Evolutionary conservation across 345 rosid genomes (phyloP).

Genomic region (Abelmoschus esculentus): DNA sequence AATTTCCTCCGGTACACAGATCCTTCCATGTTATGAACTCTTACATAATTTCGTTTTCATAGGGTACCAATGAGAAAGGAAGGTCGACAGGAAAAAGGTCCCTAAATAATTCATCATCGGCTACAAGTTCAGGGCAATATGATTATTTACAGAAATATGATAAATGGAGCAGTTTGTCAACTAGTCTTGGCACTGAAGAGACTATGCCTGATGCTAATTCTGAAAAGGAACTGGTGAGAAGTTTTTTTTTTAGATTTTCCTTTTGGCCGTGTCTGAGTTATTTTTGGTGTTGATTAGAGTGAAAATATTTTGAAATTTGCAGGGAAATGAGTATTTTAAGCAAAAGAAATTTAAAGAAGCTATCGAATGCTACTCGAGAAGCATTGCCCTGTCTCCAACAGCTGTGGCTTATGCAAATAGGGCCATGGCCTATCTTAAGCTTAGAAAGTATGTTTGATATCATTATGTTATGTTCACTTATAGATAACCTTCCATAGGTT

Average conservation of each 20-base stretch:
- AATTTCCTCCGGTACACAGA: no score
- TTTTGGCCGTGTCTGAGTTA: not conserved
- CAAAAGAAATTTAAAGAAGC: conserved; percentile 79
- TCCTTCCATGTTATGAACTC: not conserved
- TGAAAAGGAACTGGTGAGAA: conserved; percentile 74
- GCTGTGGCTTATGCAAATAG: conserved; percentile 85
- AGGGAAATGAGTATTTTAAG: conserved; percentile 88
- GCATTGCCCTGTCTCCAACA: conserved; percentile 79
- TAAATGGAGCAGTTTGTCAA: conserved; percentile 32
- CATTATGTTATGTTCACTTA: not conserved
- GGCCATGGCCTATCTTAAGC: conserved; percentile 88
- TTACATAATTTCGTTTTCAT: conserved; percentile 16
- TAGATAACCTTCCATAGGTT: not conserved
- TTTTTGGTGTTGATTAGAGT: not conserved
- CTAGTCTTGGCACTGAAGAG: conserved; percentile 36
- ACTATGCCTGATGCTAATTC: conserved; percentile 52
- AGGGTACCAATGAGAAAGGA: conserved; percentile 24
- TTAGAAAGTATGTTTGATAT: conserved; percentile 40
- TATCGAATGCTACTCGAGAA: conserved; percentile 78
- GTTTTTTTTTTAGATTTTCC: not conserved
- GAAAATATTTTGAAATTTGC: conserved; percentile 1
- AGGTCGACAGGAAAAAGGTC: conserved; percentile 18
- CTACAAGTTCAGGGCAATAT: conserved; percentile 18
- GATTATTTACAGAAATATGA: conserved; percentile 34
- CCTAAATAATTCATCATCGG: conserved; percentile 13